Conservation (phyloP, 192 early-diverging fungal genomes). For the Podila verticillata region DNA sequence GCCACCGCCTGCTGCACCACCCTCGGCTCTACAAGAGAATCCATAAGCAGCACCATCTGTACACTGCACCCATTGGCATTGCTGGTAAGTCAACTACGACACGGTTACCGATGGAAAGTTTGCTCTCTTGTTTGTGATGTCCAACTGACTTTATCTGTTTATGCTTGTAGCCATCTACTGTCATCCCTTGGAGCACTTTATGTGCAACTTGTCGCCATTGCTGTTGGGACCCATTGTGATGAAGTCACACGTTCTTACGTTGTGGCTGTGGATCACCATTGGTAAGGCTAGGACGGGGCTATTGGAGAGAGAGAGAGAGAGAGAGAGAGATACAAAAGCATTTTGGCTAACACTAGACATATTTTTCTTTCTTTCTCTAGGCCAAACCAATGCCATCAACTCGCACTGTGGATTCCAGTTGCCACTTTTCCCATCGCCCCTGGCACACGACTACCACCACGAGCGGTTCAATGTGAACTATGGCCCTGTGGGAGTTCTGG, state of each 20-base stretch:
- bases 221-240: constrained; percentile 63
- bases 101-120: background rate
- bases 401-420: constrained; percentile 83
- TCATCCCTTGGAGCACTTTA: constrained; percentile 73
- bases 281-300: constrained; percentile 35
- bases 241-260: constrained; percentile 72
- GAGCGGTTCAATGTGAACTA: constrained; percentile 68
- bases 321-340: background rate
- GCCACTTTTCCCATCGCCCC: constrained; percentile 72
- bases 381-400: constrained; percentile 67
- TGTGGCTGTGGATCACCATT: constrained; percentile 76
- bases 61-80: constrained; percentile 80
- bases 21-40: constrained; percentile 76
- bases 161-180: constrained; percentile 63
- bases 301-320: background rate
- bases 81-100: constrained; percentile 55
- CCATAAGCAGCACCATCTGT: constrained; percentile 84
- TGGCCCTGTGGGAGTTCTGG: constrained; percentile 52
- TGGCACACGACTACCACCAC: constrained; percentile 83
- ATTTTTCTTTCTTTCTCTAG: background rate
- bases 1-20: constrained; percentile 76
- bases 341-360: background rate
- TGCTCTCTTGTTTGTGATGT: background rate
- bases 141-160: background rate
- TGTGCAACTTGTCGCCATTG: constrained; percentile 68